These are phyloP conservation scores for Malbranchea cinnamomea DNA, from an alignment of 2,329 filamentous ascomycete species.

Conservation along the genomic window DNA sequence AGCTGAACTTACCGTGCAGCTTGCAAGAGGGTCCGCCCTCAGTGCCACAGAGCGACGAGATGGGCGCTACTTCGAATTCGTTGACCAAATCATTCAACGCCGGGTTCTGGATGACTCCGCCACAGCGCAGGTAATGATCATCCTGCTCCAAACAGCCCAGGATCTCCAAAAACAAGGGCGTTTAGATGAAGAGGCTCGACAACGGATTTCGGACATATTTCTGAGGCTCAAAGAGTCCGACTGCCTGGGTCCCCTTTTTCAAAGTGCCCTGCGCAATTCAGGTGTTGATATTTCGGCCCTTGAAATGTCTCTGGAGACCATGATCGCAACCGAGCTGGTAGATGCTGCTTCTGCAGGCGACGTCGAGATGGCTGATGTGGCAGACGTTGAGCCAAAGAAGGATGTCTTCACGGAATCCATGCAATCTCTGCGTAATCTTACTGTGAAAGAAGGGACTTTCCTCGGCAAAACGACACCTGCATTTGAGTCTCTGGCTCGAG, in stretches of 20 bases:
- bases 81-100: constrained; percentile 23
- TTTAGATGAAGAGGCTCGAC: constrained; percentile 36
- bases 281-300: constrained; percentile 59
- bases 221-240: constrained; percentile 49
- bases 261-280: constrained; percentile 49
- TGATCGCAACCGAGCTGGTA: constrained; percentile 44
- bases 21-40: constrained; percentile 16
- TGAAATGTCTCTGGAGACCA: constrained; percentile 58
- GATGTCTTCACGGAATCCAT: constrained; percentile 20
- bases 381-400: constrained; percentile 13
- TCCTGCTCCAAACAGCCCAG: constrained; percentile 21
- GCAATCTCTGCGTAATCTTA: constrained; percentile 17
- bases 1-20: constrained; percentile 14
- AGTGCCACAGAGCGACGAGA: constrained; percentile 20
- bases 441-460: constrained; percentile 22
- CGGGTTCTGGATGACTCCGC: constrained; percentile 19
- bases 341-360: constrained; percentile 38
- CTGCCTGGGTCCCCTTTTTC: constrained; percentile 47
- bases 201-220: constrained; percentile 51
- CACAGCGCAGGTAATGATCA: constrained; percentile 17
- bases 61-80: constrained; percentile 30
- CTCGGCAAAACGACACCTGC: constrained; percentile 20
- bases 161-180: constrained; percentile 32
- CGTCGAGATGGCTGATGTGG: constrained; percentile 33
- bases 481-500: constrained; percentile 24